Base-by-base conservation (phyloP, 768 basidiomycete species). In the Lactarius pseudohatsudake region DNA sequence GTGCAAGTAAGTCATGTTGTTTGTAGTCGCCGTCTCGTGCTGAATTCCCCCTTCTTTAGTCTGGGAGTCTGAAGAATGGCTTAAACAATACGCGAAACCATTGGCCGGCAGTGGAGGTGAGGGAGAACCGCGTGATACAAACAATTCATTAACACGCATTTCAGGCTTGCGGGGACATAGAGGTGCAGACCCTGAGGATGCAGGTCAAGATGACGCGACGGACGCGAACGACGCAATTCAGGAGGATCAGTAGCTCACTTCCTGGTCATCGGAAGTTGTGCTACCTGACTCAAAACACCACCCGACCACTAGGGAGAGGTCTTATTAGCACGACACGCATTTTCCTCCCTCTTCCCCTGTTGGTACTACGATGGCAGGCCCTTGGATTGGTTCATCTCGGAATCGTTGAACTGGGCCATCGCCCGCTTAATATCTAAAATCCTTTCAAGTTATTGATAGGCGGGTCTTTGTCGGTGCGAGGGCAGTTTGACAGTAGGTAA, bases 61-160 rank as follows among this genome's bases (percentile, higher is more conserved):
- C 70, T 98, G 96, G 96, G 92, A 95, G 74, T 90, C 91, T 0
- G 96, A 98, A 76, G 94, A 97, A 68, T 98, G 95, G 95, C 78
- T 96, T 36, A 80, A 86, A 75, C 82, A 89, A 72, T 81, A 96
- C 75, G 88, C 90, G 3, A 92, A 94, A 72, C 90, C 92, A 13
- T 78, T 91, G 58, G 83, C 85, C 15, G 82, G 88, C 71, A 87
- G 87, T 71, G 91, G 90, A 78, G 91, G 91, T 88, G 67, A 64
- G 80, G 30, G 30, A 30, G 18, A 45, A 38, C 2, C 0, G 22
- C 4, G 6, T 56, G 30, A 9, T 47, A n/a, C n/a, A 59, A 59
- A 47, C 28, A 28, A 26, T 15, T 50, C 3, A 18, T 66, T 59
- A 8, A 67, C 30, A 53, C 30, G 9, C 32, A 13, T 50, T 13